Evolutionary conservation across 2,329 filamentous ascomycete genomes (phyloP).

Genomic region (Sphaerulina vaccinii): DNA sequence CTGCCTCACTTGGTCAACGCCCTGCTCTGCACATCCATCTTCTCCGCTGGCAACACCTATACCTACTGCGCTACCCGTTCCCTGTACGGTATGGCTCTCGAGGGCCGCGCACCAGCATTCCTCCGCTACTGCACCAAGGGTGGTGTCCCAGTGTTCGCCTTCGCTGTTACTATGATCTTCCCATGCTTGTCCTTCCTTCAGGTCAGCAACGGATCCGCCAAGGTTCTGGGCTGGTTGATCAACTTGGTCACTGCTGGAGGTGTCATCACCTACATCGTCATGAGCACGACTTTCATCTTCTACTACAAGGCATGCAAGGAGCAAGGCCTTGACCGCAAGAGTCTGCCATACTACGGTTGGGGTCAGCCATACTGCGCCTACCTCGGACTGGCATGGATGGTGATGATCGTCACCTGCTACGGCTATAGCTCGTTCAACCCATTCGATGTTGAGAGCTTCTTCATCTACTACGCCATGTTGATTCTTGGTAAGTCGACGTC

Average conservation of each 20-base stretch:
- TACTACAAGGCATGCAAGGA: slow-evolving; percentile 56
- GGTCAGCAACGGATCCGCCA: slow-evolving; percentile 32
- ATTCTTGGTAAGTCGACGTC: slow-evolving; percentile 41
- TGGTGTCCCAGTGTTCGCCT: slow-evolving; percentile 60
- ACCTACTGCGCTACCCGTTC: slow-evolving; percentile 54
- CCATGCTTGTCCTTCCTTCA: slow-evolving; percentile 38
- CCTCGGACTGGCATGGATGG: slow-evolving; percentile 32
- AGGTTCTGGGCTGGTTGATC: slow-evolving; percentile 45
- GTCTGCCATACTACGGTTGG: slow-evolving; percentile 56
- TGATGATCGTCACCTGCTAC: slow-evolving; percentile 47
- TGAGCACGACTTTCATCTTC: slow-evolving; percentile 56
- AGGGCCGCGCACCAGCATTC: slow-evolving; percentile 53
- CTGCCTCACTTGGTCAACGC: slow-evolving; percentile 42
- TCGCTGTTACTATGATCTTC: slow-evolving; percentile 46
- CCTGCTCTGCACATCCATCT: slow-evolving; percentile 51
- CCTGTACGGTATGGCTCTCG: slow-evolving; percentile 52
- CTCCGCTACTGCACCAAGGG: slow-evolving; percentile 58
- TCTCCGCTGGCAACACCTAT: slow-evolving; percentile 55
- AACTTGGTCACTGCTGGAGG: slow-evolving; percentile 49
- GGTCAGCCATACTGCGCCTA: slow-evolving; percentile 56
- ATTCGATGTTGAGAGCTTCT: slow-evolving; percentile 45
- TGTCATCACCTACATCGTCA: slow-evolving; percentile 63
- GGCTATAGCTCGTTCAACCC: slow-evolving; percentile 53
- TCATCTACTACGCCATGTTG: slow-evolving; percentile 58
- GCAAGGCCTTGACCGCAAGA: slow-evolving; percentile 52